Evolutionary conservation across 2,329 filamentous ascomycete species (phyloP).

Genomic region (Colletotrichum australisinense): DNA sequence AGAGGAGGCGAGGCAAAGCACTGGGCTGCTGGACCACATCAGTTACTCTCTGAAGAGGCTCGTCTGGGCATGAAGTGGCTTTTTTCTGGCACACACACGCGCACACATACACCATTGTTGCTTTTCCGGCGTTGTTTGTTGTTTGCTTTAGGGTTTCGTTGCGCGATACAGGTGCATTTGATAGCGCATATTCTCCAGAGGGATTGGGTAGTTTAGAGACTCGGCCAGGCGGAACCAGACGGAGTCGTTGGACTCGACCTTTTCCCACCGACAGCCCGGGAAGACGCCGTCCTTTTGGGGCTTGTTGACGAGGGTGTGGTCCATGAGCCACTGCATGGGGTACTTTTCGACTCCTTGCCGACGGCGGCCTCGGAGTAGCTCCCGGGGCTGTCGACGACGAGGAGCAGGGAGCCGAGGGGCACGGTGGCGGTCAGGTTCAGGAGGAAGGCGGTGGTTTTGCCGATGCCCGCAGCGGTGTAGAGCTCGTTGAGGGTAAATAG

Average conservation of each 20-base stretch:
- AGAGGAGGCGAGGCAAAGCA: conserved; percentile 87
- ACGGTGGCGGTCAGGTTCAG: conserved; percentile 72
- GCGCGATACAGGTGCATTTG: conserved; percentile 85
- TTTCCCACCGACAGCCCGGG: conserved; percentile 72
- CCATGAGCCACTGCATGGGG: conserved; percentile 93
- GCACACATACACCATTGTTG: background rate
- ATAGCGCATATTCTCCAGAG: conserved; percentile 94
- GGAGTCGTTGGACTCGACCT: conserved; percentile 80
- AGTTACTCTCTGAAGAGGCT: conserved; percentile 93
- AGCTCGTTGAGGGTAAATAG: conserved; percentile 98
- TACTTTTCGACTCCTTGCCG: conserved; percentile 75
- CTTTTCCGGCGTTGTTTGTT: conserved; percentile 8
- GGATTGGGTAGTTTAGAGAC: conserved; percentile 80
- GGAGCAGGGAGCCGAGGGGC: conserved; percentile 71
- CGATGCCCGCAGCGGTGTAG: conserved; percentile 79
- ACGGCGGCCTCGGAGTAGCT: conserved; percentile 88
- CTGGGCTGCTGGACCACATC: conserved; percentile 85
- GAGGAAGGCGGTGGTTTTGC: conserved; percentile 82
- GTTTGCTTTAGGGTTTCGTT: conserved; percentile 19
- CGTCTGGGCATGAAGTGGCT: conserved; percentile 75
- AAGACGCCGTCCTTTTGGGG: conserved; percentile 42
- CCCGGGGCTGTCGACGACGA: conserved; percentile 93
- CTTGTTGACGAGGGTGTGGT: conserved; percentile 76
- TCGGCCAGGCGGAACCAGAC: conserved; percentile 84
- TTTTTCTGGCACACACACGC: background rate